phyloP scores from a whole-genome alignment of 2,329 filamentous ascomycete genomes.

The Intubia oerlemansii region DNA sequence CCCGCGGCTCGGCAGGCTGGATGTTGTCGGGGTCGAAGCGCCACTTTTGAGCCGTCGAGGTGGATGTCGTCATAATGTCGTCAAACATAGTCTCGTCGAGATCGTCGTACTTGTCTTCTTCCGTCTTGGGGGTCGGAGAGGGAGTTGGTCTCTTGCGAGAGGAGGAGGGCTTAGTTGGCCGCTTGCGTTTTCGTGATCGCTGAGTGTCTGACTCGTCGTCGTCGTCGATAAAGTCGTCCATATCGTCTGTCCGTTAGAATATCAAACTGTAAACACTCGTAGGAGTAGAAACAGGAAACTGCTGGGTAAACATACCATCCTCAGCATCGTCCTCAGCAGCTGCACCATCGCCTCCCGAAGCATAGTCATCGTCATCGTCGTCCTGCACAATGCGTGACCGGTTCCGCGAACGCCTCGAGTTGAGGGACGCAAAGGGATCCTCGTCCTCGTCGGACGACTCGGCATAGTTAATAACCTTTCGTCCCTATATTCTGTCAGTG shows the following conservation, averaged over 20 bases:
- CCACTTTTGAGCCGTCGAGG: constrained; percentile 70
- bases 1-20: constrained; percentile 12
- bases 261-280: too few species aligned
- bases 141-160: constrained; percentile 42
- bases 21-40: constrained; percentile 33
- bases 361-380: constrained; percentile 50
- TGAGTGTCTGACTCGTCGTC: constrained; percentile 65
- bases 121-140: constrained; percentile 18
- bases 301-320: too few species aligned
- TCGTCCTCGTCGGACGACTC: constrained; percentile 47
- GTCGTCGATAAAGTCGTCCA: constrained; percentile 72
- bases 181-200: constrained; percentile 53
- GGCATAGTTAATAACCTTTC: constrained; percentile 47
- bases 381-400: constrained; percentile 37
- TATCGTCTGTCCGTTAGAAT: constrained; percentile 39
- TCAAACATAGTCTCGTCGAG: constrained; percentile 34
- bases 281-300: too few species aligned
- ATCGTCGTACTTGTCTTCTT: constrained; percentile 21
- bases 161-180: constrained; percentile 27
- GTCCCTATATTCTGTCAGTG: constrained; percentile 20
- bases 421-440: constrained; percentile 5
- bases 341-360: constrained; percentile 40
- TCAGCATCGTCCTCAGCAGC: constrained; percentile 42
- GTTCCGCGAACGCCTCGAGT: constrained; percentile 17
- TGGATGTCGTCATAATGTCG: constrained; percentile 27